phyloP scores from a whole-genome alignment of 2,329 filamentous ascomycete genomes.

The Clonostachys chloroleuca region DNA sequence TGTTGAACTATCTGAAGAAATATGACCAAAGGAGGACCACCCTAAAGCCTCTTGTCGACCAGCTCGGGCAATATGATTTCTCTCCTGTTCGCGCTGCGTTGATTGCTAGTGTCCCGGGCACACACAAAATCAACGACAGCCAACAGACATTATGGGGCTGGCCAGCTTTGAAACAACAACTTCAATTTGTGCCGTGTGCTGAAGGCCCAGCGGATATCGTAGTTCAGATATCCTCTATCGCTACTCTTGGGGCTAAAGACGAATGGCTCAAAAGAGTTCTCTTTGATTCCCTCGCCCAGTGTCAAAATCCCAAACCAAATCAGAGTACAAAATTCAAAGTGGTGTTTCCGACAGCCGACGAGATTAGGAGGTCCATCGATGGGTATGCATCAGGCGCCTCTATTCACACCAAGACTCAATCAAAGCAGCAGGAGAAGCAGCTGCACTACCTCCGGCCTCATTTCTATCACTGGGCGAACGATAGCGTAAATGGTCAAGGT shows the following conservation, averaged over 20 bases:
- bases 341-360: constrained; percentile 75
- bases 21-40: constrained; percentile 59
- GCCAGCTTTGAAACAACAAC: constrained; percentile 57
- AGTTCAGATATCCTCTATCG: constrained; percentile 74
- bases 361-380: constrained; percentile 72
- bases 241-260: constrained; percentile 67
- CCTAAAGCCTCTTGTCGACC: constrained; percentile 48
- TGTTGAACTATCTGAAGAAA: constrained; percentile 66
- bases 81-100: constrained; percentile 62
- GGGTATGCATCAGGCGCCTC: constrained; percentile 75
- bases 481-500: constrained; percentile 21
- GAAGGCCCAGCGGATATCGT: constrained; percentile 36
- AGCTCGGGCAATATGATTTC: constrained; percentile 66
- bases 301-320: constrained; percentile 1
- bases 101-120: constrained; percentile 74
- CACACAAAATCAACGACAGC: constrained; percentile 44
- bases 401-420: constrained; percentile 77
- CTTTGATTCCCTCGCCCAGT: constrained; percentile 41
- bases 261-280: constrained; percentile 68
- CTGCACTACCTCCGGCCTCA: constrained; percentile 66
- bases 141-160: constrained; percentile 70
- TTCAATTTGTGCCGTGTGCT: constrained; percentile 48
- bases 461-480: constrained; percentile 73
- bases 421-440: constrained; percentile 67
- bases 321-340: constrained; percentile 56